Conservation (phyloP, 257 asterid species). For the Oldenlandia corymbosa region DNA sequence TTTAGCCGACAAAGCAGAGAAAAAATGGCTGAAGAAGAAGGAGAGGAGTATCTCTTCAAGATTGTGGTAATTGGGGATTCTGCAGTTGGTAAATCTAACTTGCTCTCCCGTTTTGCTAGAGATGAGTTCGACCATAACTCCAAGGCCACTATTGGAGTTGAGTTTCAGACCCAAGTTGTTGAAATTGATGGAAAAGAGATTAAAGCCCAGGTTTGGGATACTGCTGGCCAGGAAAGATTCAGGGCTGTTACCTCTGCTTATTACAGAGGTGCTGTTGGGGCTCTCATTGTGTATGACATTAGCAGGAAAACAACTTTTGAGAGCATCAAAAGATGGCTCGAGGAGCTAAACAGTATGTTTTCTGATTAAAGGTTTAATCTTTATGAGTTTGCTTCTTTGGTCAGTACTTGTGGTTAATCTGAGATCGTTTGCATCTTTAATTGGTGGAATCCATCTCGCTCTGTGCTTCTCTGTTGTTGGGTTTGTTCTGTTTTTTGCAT, state of each 20-base stretch:
- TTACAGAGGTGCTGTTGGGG: conserved; percentile 74
- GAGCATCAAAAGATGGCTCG: conserved; percentile 56
- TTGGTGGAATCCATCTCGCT: too few species aligned
- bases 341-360: conserved; percentile 57
- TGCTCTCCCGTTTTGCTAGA: conserved; percentile 69
- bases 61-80: conserved; percentile 75
- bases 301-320: conserved; percentile 49
- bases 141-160: conserved; percentile 76
- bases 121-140: conserved; percentile 68
- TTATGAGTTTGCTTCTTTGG: background rate
- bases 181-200: conserved; percentile 66
- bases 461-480: background rate
- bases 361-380: background rate
- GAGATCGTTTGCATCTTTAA: background rate
- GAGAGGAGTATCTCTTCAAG: conserved; percentile 70
- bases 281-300: conserved; percentile 59
- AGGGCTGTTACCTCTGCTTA: conserved; percentile 80
- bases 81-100: conserved; percentile 80
- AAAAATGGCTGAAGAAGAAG: conserved; percentile 40
- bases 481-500: background rate
- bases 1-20: background rate
- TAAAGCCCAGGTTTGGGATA: conserved; percentile 85
- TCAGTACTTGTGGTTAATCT: background rate
- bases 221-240: conserved; percentile 84
- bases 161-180: conserved; percentile 74